Conservation (phyloP, 257 asterid genomes). For the Primulina tabacum region DNA sequence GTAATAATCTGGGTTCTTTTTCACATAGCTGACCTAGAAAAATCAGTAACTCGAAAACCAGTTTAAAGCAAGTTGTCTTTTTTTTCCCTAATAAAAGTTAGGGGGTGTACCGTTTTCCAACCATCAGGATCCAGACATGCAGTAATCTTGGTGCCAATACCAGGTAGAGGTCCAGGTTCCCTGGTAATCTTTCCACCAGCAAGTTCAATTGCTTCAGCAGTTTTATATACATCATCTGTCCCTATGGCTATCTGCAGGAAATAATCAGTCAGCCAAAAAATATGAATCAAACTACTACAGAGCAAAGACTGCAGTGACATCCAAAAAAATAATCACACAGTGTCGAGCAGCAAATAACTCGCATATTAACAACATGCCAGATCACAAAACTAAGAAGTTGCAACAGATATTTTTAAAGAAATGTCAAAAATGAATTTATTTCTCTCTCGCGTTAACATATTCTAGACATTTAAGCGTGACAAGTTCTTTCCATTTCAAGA, state of each 20-base stretch:
- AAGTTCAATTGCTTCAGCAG: constrained; percentile 80
- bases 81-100: constrained; percentile 9
- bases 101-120: constrained; percentile 74
- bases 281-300: constrained; percentile 9
- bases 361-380: not conserved
- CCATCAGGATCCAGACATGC: constrained; percentile 99
- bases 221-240: constrained; percentile 86
- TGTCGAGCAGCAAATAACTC: not conserved
- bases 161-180: constrained; percentile 95
- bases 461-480: not conserved
- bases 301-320: not conserved
- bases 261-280: constrained; percentile 18
- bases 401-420: not conserved
- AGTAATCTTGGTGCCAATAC: constrained; percentile 81
- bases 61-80: not conserved
- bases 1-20: not conserved
- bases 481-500: not conserved
- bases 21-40: not conserved
- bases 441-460: not conserved
- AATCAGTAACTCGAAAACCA: not conserved
- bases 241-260: constrained; percentile 81
- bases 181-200: constrained; percentile 77
- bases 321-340: not conserved
- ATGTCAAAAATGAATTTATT: not conserved
- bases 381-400: not conserved